phyloP scores from a whole-genome alignment of 768 basidiomycete genomes.

The Boletales sp. region DNA sequence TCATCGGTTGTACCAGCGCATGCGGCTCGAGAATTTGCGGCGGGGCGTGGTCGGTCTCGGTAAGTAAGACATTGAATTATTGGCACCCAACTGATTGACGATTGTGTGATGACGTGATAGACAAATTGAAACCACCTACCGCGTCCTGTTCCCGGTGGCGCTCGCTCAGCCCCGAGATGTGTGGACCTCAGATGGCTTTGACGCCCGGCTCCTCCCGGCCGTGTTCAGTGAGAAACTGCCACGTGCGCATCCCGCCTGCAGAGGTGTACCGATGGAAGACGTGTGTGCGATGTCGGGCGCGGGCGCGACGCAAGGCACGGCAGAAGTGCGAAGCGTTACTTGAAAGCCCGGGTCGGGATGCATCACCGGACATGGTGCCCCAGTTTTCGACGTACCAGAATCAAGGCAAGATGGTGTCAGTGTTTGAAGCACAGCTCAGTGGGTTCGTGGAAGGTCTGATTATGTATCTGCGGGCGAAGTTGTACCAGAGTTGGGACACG shows the following conservation, averaged over 20 bases:
- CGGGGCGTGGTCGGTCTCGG: constrained; percentile 3
- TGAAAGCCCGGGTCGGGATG: neutral
- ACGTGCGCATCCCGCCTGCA: constrained; percentile 32
- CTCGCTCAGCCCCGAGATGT: constrained; percentile 4
- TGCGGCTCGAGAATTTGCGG: constrained; percentile 21
- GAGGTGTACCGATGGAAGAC: constrained; percentile 39
- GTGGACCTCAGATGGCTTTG: neutral
- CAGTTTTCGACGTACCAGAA: constrained; percentile 22
- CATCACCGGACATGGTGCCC: constrained; percentile 4
- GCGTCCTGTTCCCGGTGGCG: constrained; percentile 1
- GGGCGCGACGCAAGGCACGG: constrained; percentile 8
- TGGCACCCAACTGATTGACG: constrained; percentile 8
- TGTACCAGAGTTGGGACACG: neutral
- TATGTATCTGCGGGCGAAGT: constrained; percentile 18
- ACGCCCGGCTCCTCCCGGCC: constrained; percentile 31
- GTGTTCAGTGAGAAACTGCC: constrained; percentile 35
- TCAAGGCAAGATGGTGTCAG: constrained; percentile 5
- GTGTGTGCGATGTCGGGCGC: constrained; percentile 38
- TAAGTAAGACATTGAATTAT: neutral
- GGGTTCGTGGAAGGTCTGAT: constrained; percentile 25
- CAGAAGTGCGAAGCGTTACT: neutral
- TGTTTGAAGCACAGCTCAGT: constrained; percentile 14
- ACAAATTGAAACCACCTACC: neutral
- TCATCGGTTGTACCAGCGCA: constrained; percentile 34
- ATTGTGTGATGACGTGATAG: neutral